Evolutionary conservation across 1,284 basidiomycete species (phyloP), one percentile per base, ranked within the genome.

Genomic region (Ustilago hordei): DNA sequence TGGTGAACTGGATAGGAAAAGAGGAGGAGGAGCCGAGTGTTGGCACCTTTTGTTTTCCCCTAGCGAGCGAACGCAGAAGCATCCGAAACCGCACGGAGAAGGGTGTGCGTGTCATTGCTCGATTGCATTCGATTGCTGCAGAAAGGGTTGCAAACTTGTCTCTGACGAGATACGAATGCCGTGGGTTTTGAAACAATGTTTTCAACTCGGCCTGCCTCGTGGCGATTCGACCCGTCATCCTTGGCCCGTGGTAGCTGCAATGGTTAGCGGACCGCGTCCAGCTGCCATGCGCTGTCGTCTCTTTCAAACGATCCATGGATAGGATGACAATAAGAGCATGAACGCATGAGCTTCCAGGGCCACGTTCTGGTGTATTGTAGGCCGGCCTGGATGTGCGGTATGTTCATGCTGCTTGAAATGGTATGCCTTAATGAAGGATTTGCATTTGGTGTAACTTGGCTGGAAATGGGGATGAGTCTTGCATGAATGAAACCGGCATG

Each of bases 141-240:
- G 15, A 19, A 7, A 45, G 53, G 34, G 35, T 32, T 36, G 53
- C 35, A 55, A 13, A 8, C 15, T 50, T 32, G 23, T 28, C 48
- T 50, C 48, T 50, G 48, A 13, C 55, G 58, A 60, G 48, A 48
- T 60, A 52, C 58, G 58, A 60, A 53, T 35, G 58, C 48, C 48
- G 58, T 41, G 48, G 48, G 15, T 23, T 50, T 52, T 60, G 58
- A 60, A 58, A 34, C 31, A 11, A 35, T 28, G 8, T 1, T 8
- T 52, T 17, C 12, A 52, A 60, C 58, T 60, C 59, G 50, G 59
- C 38, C 13, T 31, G 57, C 11, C 57, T 59, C 57, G 57, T 48
- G 57, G 57, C 57, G 35, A 36, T 23, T n/a, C 34, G 17, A 34
- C 35, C 23, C 52, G 52, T 54, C 52, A 54, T 19, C 15, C 19